These are phyloP conservation scores for Eucalyptus shirleyi DNA, from an alignment of 345 rosid genomes.

Conservation along the genomic window DNA sequence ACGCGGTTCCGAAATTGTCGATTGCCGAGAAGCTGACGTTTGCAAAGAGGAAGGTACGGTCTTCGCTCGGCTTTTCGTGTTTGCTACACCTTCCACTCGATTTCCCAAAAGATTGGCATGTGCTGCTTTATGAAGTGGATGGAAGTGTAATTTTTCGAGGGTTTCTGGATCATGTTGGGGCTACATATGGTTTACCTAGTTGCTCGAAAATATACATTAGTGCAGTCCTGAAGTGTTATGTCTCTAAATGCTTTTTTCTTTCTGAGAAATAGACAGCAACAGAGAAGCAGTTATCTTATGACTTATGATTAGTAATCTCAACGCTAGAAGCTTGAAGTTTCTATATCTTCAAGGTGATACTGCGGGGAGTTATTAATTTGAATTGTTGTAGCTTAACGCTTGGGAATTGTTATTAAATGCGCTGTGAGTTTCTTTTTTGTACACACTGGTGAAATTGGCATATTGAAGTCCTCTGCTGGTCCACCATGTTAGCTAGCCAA, in stretches of 20 bases:
- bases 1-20: constrained; percentile 29
- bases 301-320: background rate
- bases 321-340: background rate
- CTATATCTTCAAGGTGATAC: background rate
- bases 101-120: background rate
- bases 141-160: background rate
- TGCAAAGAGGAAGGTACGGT: constrained; percentile 53
- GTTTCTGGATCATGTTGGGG: background rate
- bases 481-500: background rate
- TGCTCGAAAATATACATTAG: background rate
- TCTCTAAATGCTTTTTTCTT: background rate
- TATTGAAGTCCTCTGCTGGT: background rate
- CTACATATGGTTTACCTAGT: background rate
- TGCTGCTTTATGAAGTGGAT: background rate
- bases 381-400: background rate
- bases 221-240: background rate
- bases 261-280: background rate
- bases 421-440: background rate
- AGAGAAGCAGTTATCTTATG: background rate
- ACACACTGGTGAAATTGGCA: background rate
- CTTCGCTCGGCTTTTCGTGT: background rate
- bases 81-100: background rate
- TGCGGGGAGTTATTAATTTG: background rate
- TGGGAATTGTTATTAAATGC: background rate
- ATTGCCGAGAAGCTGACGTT: constrained; percentile 62